Base-by-base conservation (phyloP, 192 early-diverging fungal species). In the Umbelopsis sp. region DNA sequence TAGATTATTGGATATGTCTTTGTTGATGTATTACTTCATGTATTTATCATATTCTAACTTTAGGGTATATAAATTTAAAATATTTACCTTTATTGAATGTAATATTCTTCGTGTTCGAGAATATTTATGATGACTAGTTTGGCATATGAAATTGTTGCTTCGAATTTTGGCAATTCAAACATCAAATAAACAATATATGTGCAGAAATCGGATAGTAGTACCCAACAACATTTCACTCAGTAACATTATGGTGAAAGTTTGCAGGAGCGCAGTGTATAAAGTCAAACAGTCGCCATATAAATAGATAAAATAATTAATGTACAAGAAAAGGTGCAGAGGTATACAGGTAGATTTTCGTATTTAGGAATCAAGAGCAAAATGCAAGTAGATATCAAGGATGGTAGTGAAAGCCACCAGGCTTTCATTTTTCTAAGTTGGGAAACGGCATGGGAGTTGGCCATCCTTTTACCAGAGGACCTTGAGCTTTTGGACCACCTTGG, bases 271-370 rank as follows among this genome's bases (percentile, higher is more conserved):
- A 17, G 47, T 49, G 26, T 34, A 20, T 31, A 62, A 62, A 26
- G 25, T 25, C n/a, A 10, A n/a, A 54, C 17, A 34, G 10, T 17
- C 4, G 14, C 20, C 26, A 62, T 29, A 32, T 62, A 62, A 62
- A 2, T 34, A 34, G 17, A 26, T n/a, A 49, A 49, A n/a, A 5
- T 62, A 62, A 62, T 62, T 62, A 62, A 29, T 34, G 31, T 62
- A 62, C 56, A 62, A 62, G 56, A 62, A 62, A 26, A 17, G 56
- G 20, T 62, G 56, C 34, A 62, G 56, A 62, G 56, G 56, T 62
- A 62, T 62, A 62, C 56, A 62, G 20, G 17, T 62, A 16, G 26
- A 62, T 49, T 49, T 49, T 49, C 17, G n/a, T 17, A 49, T 21
- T 17, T 49, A 32, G 16, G 4, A 32, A 17, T 20, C 12, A 31